Base-by-base conservation (phyloP, 352 stramenopile species). In the Phytophthora pistaciae region DNA sequence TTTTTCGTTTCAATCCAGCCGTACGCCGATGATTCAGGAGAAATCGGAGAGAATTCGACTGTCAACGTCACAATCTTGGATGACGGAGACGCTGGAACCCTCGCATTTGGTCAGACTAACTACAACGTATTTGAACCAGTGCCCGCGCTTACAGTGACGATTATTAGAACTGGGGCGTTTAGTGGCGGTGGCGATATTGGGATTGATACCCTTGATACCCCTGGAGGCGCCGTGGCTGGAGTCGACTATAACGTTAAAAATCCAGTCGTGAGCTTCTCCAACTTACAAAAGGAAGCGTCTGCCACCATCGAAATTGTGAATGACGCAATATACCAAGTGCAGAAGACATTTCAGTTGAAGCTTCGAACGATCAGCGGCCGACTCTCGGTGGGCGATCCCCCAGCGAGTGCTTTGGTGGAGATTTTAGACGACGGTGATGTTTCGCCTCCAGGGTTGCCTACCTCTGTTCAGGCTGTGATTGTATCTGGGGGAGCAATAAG, bases 341-440 rank as follows among this genome's bases (percentile, higher is more conserved):
- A 56, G 14, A 91, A 91, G n/a, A 1, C 63, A 1, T 78, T 91
- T 21, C 62, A 68, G 4, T 27, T 91, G 1, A 62, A 31, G 6
- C 36, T 91, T 5, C 56, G 42, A 9, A 21, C 83, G 1, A 33
- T 69, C 0, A 70, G 56, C 14, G 80, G 84, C 5, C 68, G 70
- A 53, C 8, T 11, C 70, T 80, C 8, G 13, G 18, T 7, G 0
- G 77, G 67, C 3, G 33, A 56, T 4, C 4, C 44, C 5, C 16
- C 36, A 10, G 46, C 62, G 3, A 61, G 56, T 3, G 29, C 14
- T 11, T 66, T 71, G n/a, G 44, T 91, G 14, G 67, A 85, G 5
- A 87, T 91, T 23, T 16, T 77, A 0, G 84, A 91, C 58, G 84
- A 91, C 50, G 78, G 80, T 23, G 84, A 91, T 49, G 56, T 70